Evolutionary conservation across 2,329 filamentous ascomycete species (phyloP).

Genomic region (Penicillium vulpinum): DNA sequence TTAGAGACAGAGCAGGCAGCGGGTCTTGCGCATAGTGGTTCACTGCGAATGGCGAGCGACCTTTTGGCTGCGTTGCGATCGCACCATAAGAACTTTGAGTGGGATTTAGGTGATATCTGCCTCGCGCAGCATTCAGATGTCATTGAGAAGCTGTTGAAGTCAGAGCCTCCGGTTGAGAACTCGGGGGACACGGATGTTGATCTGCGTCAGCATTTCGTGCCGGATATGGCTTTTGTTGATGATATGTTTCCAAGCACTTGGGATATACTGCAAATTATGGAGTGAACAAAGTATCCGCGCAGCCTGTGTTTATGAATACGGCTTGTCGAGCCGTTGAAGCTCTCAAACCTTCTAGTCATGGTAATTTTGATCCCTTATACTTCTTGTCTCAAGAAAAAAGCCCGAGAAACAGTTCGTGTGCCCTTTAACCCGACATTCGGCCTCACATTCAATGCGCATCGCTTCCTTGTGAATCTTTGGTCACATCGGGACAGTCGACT

Average conservation of each 20-base stretch:
- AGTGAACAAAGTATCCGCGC: background rate
- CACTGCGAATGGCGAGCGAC: constrained; percentile 47
- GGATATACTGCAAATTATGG: constrained; percentile 12
- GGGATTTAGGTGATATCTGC: constrained; percentile 56
- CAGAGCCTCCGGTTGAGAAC: background rate
- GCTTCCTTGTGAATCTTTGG: background rate
- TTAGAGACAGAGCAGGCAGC: constrained; percentile 33
- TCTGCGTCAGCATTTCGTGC: constrained; percentile 2
- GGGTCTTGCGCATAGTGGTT: constrained; percentile 28
- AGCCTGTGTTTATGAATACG: background rate
- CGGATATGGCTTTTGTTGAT: constrained; percentile 12
- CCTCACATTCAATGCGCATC: background rate
- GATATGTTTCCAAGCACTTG: constrained; percentile 14
- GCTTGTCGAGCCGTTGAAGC: background rate
- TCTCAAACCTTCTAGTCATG: background rate
- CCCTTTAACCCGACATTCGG: background rate
- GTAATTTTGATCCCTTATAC: background rate
- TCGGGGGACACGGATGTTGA: background rate
- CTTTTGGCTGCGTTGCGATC: constrained; percentile 43
- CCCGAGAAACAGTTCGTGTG: background rate
- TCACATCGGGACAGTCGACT: background rate
- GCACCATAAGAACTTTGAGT: constrained; percentile 44
- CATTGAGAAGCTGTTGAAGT: constrained; percentile 44
- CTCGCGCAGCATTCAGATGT: constrained; percentile 51
- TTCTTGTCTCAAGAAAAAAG: background rate